phyloP scores from a whole-genome alignment of 2,329 filamentous ascomycete genomes.

The Emergomyces orientalis region DNA sequence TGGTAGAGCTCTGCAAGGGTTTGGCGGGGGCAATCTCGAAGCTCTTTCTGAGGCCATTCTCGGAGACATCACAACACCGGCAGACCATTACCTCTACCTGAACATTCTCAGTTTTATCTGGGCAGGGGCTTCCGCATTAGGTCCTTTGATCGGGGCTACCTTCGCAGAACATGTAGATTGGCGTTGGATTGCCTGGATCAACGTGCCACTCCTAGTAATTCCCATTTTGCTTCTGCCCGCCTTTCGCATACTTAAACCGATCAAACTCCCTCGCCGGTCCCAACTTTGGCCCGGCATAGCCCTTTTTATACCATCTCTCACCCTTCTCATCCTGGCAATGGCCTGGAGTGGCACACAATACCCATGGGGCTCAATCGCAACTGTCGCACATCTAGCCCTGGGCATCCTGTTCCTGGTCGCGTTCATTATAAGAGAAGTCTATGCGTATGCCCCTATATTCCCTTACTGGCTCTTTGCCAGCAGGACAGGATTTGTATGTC shows the following conservation, averaged over 20 bases:
- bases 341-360: constrained; percentile 59
- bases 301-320: constrained; percentile 51
- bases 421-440: constrained; percentile 49
- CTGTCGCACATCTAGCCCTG: constrained; percentile 51
- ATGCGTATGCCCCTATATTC: constrained; percentile 39
- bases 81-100: constrained; percentile 29
- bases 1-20: constrained; percentile 36
- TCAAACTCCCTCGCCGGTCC: constrained; percentile 35
- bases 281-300: constrained; percentile 52
- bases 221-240: constrained; percentile 40
- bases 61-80: constrained; percentile 36
- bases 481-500: background rate
- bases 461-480: constrained; percentile 24
- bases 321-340: constrained; percentile 51
- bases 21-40: constrained; percentile 37
- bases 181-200: constrained; percentile 58
- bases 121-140: constrained; percentile 30
- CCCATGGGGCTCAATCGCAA: constrained; percentile 51
- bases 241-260: constrained; percentile 43
- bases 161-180: constrained; percentile 28
- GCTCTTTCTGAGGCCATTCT: constrained; percentile 35
- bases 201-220: constrained; percentile 47
- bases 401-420: constrained; percentile 43
- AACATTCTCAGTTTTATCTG: constrained; percentile 30
- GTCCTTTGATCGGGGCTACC: constrained; percentile 15